Base-by-base conservation (phyloP, 23 red algal species). In the Pyropia haitanensis region DNA sequence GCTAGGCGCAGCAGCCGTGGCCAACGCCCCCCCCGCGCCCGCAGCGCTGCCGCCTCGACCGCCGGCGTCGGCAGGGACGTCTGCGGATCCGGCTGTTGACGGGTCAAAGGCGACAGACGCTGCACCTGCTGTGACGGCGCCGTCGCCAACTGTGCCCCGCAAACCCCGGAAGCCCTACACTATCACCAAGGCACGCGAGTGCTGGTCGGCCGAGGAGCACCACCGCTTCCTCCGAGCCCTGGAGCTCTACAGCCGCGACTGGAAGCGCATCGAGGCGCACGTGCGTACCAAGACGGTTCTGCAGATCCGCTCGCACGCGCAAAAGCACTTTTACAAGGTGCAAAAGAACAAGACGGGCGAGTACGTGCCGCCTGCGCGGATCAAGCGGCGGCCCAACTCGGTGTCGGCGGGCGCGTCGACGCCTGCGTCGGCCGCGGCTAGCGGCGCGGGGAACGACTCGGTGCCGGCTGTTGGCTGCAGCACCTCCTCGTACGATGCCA, bases 231-330 rank as follows among this genome's bases (percentile, higher is more conserved):
- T 98, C 15, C 60, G 87, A 19, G 94, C 94, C 10, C 59, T 98
- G 27, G 49, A 71, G 24, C 27, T 90, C 12, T 91, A 87, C 71
- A 81, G 82, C 52, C 53, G 94, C 9, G 86, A 98, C 62, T 98
- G 94, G 94, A 98, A 90, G 49, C 64, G 49, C 28, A 98, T 98
- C 28, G 84, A 98, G 61, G 71, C 53, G 0, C 81, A 98, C 51
- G 83, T 98, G 5, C 80, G 73, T 17, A 87, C 94, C 15, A 98
- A 98, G 53, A 98, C 81, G 23, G 94, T 91, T 17, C 51, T 98
- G 28, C 94, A 98, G 58, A 98, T 98, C 67, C 65, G 94, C 15
- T 87, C 79, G 3, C 94, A 98, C 71, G 94, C 94, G 0, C 94
- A 98, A 62, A 98, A 98, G 49, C 73, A 90, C 51, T 98, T 98